Evolutionary conservation across 2,329 filamentous ascomycete species (phyloP).

Genomic region (Arthrobotrys megalospora): DNA sequence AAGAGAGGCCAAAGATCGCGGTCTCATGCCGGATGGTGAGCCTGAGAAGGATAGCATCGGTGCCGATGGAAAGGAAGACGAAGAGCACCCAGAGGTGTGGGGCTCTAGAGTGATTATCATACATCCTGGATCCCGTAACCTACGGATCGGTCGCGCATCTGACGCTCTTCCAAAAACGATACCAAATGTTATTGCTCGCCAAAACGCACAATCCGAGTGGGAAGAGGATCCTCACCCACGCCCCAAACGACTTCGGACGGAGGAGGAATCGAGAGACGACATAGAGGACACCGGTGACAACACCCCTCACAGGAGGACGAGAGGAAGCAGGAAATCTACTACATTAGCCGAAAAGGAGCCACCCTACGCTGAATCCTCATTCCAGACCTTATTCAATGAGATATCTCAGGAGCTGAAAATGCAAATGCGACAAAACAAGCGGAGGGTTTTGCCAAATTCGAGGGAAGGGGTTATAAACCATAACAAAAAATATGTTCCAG

Average conservation of each 20-base stretch:
- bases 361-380: slow-evolving; percentile 70
- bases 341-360: slow-evolving; percentile 65
- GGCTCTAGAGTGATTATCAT: slow-evolving; percentile 91
- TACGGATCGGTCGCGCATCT: slow-evolving; percentile 94
- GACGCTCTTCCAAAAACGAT: slow-evolving; percentile 95
- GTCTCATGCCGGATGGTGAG: slow-evolving; percentile 76
- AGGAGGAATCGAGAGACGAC: slow-evolving; percentile 74
- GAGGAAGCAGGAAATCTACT: slow-evolving; percentile 60
- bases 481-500: slow-evolving; percentile 86
- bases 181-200: slow-evolving; percentile 90
- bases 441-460: slow-evolving; percentile 95
- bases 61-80: slow-evolving; percentile 72
- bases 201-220: slow-evolving; percentile 82
- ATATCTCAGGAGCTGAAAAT: slow-evolving; percentile 89
- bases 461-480: slow-evolving; percentile 96
- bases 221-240: slow-evolving; percentile 86
- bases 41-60: slow-evolving; percentile 66
- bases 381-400: slow-evolving; percentile 78
- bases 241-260: slow-evolving; percentile 76
- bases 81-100: slow-evolving; percentile 68
- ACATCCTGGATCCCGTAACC: slow-evolving; percentile 93
- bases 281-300: slow-evolving; percentile 63
- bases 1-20: slow-evolving; percentile 40
- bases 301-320: slow-evolving; percentile 65
- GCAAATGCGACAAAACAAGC: slow-evolving; percentile 93